Conservation (phyloP, 2,329 filamentous ascomycete species). For the Fusarium tupiense region DNA sequence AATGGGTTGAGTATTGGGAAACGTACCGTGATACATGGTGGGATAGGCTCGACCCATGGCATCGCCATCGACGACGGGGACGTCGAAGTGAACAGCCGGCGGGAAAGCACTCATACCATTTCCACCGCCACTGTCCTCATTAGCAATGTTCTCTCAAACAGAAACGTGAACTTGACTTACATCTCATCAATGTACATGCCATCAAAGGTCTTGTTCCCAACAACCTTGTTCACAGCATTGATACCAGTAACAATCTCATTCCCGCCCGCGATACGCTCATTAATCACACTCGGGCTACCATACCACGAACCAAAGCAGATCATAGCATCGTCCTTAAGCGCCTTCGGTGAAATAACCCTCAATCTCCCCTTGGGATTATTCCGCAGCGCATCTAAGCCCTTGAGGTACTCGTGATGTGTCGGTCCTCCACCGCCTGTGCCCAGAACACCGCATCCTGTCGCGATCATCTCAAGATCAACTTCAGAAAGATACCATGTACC, state of each 20-base stretch:
- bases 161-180: constrained; percentile 29
- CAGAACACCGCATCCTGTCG: constrained; percentile 49
- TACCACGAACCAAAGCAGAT: constrained; percentile 58
- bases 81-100: constrained; percentile 47
- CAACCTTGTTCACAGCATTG: constrained; percentile 48
- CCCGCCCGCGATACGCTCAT: constrained; percentile 50
- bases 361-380: constrained; percentile 49
- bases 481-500: constrained; percentile 51
- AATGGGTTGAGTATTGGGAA: rapidly evolving
- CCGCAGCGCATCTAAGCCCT: constrained; percentile 51
- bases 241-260: constrained; percentile 51
- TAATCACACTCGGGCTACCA: constrained; percentile 54
- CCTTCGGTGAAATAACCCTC: constrained; percentile 52
- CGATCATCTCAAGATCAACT: constrained; percentile 49
- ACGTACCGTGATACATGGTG: constrained; percentile 49
- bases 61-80: constrained; percentile 51
- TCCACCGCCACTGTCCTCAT: constrained; percentile 47
- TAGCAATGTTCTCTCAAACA: background rate
- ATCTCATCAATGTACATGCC: constrained; percentile 52
- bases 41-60: constrained; percentile 53
- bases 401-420: constrained; percentile 56
- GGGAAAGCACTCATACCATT: constrained; percentile 52
- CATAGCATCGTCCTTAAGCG: constrained; percentile 50
- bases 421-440: constrained; percentile 52
- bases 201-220: constrained; percentile 46